Evolutionary conservation across 768 basidiomycete species (phyloP).

Genomic region (Pleurotus tuber-regium): DNA sequence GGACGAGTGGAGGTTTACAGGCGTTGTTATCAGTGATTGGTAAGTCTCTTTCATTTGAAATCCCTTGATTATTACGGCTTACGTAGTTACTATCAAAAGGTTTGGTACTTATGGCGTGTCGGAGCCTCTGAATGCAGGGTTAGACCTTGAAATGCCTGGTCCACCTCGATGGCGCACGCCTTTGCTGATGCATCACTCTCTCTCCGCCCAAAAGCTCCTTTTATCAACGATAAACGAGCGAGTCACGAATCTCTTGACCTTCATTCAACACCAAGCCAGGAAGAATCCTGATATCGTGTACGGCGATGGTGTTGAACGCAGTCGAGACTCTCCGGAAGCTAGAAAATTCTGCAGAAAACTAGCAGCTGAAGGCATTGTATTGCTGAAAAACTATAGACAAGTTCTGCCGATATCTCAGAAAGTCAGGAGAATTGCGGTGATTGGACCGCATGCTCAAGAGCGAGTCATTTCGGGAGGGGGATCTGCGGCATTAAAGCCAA

Average conservation of each 20-base stretch:
- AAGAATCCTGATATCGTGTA: conserved; percentile 8
- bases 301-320: conserved; percentile 7
- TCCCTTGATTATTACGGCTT: background rate
- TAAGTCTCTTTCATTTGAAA: conserved; percentile 24
- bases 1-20: conserved; percentile 71
- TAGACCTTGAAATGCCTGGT: conserved; percentile 81
- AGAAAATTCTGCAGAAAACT: conserved; percentile 53
- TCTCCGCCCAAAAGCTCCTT: conserved; percentile 6
- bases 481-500: conserved; percentile 69
- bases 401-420: conserved; percentile 51
- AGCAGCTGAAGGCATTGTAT: conserved; percentile 61
- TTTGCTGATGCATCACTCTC: conserved; percentile 32
- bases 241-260: conserved; percentile 2
- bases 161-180: conserved; percentile 65
- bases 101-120: conserved; percentile 73
- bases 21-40: conserved; percentile 80
- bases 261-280: conserved; percentile 1
- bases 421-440: conserved; percentile 54
- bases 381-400: conserved; percentile 58
- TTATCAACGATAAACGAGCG: conserved; percentile 6
- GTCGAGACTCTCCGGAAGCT: conserved; percentile 36
- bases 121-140: conserved; percentile 64
- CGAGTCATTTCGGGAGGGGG: conserved; percentile 74
- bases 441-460: conserved; percentile 68
- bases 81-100: conserved; percentile 34